Evolutionary conservation across 176 grass and related monocot genomes (phyloP).

Genomic region (Alloteropsis semialata): DNA sequence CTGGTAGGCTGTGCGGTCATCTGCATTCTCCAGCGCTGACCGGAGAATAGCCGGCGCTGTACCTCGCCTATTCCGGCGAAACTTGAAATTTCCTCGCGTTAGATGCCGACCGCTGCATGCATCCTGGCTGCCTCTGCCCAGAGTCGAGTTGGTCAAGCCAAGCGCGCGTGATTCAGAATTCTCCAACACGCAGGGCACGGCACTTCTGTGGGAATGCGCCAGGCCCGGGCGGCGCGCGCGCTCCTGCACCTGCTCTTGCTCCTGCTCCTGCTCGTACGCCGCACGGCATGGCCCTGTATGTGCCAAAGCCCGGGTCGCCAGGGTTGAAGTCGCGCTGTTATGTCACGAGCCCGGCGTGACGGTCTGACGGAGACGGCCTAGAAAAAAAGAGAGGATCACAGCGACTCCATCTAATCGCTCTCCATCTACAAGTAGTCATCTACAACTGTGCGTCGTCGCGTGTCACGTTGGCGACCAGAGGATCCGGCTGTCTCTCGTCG

Average conservation of each 20-base stretch:
- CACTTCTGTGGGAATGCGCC: neutral
- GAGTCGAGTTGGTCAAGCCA: neutral
- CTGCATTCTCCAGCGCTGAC: neutral
- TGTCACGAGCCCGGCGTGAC: neutral
- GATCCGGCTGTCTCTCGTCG: too few relatives aligned
- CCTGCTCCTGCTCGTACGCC: neutral
- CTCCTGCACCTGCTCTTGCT: too few relatives aligned
- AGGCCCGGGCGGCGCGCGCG: too few relatives aligned
- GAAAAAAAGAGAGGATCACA: neutral
- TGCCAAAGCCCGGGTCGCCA: neutral
- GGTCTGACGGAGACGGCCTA: neutral
- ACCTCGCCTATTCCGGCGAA: neutral
- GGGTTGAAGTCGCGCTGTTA: neutral
- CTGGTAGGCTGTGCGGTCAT: neutral
- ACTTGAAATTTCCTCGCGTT: neutral
- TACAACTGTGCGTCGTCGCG: neutral
- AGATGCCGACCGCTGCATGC: neutral
- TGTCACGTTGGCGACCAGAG: neutral
- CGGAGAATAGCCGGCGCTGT: neutral
- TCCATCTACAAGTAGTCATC: too few relatives aligned
- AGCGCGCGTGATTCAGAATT: neutral
- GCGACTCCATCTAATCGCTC: neutral
- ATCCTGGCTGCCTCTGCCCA: too few relatives aligned
- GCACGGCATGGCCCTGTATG: neutral
- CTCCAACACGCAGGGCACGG: too few relatives aligned